These are phyloP conservation scores for Ophiostoma tasmaniense DNA, from an alignment of 2,329 filamentous ascomycete genomes.

Conservation along the genomic window DNA sequence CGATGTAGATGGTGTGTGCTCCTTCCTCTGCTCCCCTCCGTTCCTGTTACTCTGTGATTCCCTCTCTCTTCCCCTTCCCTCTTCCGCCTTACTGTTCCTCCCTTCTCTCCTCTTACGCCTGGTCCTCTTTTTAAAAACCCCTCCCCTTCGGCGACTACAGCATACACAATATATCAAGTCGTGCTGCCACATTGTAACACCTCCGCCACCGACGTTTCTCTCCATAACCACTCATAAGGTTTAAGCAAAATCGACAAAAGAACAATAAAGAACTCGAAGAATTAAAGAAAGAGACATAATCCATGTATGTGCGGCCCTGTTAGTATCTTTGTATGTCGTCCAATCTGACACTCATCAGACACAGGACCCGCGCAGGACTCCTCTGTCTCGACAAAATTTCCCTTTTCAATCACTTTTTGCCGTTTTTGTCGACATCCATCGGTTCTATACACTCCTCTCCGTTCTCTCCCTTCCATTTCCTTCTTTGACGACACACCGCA, in stretches of 20 bases:
- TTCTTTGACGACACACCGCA: background rate
- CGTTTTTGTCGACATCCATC: conserved; percentile 1
- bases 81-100: background rate
- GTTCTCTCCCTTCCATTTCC: too few species aligned
- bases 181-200: background rate
- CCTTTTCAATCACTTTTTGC: conserved; percentile 4
- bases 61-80: background rate
- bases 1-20: background rate
- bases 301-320: background rate
- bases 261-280: background rate
- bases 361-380: background rate
- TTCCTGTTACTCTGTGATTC: background rate
- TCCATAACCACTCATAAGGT: background rate
- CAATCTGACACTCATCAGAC: background rate
- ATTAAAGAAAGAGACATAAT: background rate
- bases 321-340: background rate
- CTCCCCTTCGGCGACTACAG: background rate
- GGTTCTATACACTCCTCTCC: too few species aligned
- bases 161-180: background rate
- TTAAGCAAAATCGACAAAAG: background rate
- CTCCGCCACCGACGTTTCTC: background rate
- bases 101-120: background rate
- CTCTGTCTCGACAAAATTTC: background rate
- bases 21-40: background rate
- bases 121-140: background rate